Conservation (phyloP, 169 alveolate species). For the Cardiosporidium cionae region DNA sequence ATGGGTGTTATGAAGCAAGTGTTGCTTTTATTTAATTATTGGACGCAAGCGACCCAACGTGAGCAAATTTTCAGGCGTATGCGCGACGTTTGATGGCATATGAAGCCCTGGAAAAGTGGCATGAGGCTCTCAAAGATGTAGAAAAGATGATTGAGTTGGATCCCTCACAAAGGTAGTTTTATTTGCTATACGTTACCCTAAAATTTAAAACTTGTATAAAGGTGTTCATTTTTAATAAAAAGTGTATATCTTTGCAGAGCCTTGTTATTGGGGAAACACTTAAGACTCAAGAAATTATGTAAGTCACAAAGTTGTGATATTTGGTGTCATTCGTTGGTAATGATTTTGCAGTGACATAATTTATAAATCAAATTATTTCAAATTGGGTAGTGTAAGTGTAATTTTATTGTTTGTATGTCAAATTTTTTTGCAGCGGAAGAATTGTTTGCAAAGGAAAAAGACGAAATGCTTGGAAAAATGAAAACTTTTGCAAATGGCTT, state of each 20-base stretch:
- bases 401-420: not conserved
- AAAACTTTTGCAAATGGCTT: conserved; percentile 85
- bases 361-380: not conserved
- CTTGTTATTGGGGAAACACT: conserved; percentile 1
- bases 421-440: conserved; percentile 50
- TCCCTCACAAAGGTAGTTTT: conserved; percentile 50
- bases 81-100: conserved; percentile 67
- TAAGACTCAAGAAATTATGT: conserved; percentile 1
- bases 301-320: conserved; percentile 18
- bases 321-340: not conserved
- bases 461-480: conserved; percentile 84
- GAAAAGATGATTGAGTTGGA: conserved; percentile 70
- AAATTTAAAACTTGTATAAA: no score
- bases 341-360: no score
- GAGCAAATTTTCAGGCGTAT: conserved; percentile 52
- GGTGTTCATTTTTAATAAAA: no score
- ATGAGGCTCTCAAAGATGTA: conserved; percentile 71
- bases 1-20: not conserved
- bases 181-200: no score
- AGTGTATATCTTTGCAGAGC: no score
- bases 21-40: not conserved
- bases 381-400: not conserved
- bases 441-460: conserved; percentile 76
- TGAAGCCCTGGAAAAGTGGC: conserved; percentile 67
- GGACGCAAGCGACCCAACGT: not conserved